Evolutionary conservation across 1,284 basidiomycete species (phyloP), one percentile per base, ranked within the genome.

Genomic region (Malassezia caprae): DNA sequence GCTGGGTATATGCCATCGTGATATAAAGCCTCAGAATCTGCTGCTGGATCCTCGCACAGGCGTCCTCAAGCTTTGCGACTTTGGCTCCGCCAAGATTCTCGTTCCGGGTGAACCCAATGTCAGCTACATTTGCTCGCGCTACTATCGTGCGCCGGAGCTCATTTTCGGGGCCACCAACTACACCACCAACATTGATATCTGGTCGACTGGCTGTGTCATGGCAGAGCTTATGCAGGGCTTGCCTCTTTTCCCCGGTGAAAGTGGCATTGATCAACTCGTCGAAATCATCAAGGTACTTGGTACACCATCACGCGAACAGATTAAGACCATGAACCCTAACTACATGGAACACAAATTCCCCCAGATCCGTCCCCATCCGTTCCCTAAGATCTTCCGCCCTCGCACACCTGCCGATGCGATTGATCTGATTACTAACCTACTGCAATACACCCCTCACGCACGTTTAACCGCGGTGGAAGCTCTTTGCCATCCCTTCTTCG

Each of bases 261-360:
- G 89, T 70, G 93, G 93, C 43, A 99, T 99, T 72, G 93, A 99
- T 78, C 93, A 99, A 79, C 78, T 99, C 68, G 93, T 99, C 47
- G 93, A 99, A 79, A 99, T 99, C 73, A 99, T 99, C 85, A 99
- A 99, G 78, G 90, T 99, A 40, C 83, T 99, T 59, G 93, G 93
- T 19, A 99, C 94, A 21, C 93, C 93, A 0, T 93, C 93, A 56
- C 81, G 93, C 67, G 94, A 98, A 76, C 94, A 99, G 78, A 99
- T 99, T 83, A 96, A 96, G 85, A 96, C 94, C 66, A 99, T 99
- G 93, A 99, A 99, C 78, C 93, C 94, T 48, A 76, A 81, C 76
- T 99, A 99, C 79, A 98, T 98, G 94, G 94, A 99, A 77, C 93
- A 99, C 83, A 96, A 96, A 78, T 99, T 99, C 81, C 93, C 93